phyloP scores from a whole-genome alignment of 352 stramenopile genomes.

The Thraustotheca clavata region DNA sequence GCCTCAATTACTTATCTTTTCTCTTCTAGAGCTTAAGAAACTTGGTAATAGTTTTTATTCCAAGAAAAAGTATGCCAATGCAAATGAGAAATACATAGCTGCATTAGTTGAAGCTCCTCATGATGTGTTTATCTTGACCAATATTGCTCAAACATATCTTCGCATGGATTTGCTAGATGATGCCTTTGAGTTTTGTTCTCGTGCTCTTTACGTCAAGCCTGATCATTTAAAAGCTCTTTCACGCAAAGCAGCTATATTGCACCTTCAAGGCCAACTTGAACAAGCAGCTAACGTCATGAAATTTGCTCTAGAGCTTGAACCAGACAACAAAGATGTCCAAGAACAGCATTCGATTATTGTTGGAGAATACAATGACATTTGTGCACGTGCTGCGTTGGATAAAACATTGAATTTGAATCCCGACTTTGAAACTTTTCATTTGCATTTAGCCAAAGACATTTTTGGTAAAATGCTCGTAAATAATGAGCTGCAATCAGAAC shows the following conservation, averaged over 20 bases:
- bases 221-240: slow-evolving; percentile 63
- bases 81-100: slow-evolving; percentile 63
- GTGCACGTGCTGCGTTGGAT: slow-evolving; percentile 30
- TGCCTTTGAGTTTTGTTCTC: slow-evolving; percentile 57
- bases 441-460: slow-evolving; percentile 39
- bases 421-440: slow-evolving; percentile 27
- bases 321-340: slow-evolving; percentile 47
- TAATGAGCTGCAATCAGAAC: too few relatives aligned
- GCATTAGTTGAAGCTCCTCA: slow-evolving; percentile 48
- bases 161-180: slow-evolving; percentile 41
- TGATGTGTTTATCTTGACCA: slow-evolving; percentile 50
- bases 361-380: slow-evolving; percentile 55
- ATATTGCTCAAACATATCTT: slow-evolving; percentile 59
- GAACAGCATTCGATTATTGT: slow-evolving; percentile 69
- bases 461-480: slow-evolving; percentile 42
- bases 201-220: slow-evolving; percentile 46
- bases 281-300: slow-evolving; percentile 48
- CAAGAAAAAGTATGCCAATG: slow-evolving; percentile 38
- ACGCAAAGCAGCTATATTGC: slow-evolving; percentile 41
- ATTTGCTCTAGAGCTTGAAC: slow-evolving; percentile 30
- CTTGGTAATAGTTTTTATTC: slow-evolving; percentile 59
- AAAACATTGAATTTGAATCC: background rate
- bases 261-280: slow-evolving; percentile 39
- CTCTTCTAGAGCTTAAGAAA: slow-evolving; percentile 39
- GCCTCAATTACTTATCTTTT: background rate